Percentiles rank a stretch among this genome's conserved stretches.
phyloP scores from a whole-genome alignment of 208 protist genomes.

The Trypanosoma avium region DNA sequence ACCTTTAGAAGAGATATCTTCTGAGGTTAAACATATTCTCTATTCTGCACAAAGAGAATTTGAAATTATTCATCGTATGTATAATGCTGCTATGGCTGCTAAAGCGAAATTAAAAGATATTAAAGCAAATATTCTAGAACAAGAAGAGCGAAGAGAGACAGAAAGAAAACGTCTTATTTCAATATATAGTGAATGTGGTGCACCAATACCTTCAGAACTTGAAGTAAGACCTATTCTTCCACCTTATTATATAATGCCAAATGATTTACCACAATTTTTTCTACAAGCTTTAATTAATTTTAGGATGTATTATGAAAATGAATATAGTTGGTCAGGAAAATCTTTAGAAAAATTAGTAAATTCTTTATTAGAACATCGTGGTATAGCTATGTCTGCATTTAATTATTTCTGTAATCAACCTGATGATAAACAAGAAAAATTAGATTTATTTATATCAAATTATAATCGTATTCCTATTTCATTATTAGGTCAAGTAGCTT shows the following conservation, averaged over 20 bases:
- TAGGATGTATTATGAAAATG: conserved; percentile 42
- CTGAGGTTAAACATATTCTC: conserved; percentile 35
- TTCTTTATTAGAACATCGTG: conserved; percentile 53
- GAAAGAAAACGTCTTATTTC: conserved; percentile 57
- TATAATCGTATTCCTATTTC: conserved; percentile 50
- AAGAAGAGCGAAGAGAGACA: conserved; percentile 57
- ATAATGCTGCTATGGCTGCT: conserved; percentile 42
- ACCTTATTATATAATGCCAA: conserved; percentile 37
- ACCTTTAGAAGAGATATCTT: conserved; percentile 30
- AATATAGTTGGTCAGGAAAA: conserved; percentile 43
- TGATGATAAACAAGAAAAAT: conserved; percentile 65
- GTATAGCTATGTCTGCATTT: conserved; percentile 34
- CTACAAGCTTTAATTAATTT: conserved; percentile 44
- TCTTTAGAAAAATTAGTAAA: conserved; percentile 30
- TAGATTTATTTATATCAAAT: conserved; percentile 52
- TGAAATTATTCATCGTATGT: conserved; percentile 32
- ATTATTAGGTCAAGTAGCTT: conserved; percentile 39
- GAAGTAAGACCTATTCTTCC: background rate
- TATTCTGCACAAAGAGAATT: conserved; percentile 35
- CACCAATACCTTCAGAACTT: conserved; percentile 60
- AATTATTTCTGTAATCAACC: conserved; percentile 47
- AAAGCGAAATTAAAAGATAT: conserved; percentile 36
- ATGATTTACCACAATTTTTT: conserved; percentile 35
- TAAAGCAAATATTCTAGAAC: conserved; percentile 31
- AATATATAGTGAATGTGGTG: conserved; percentile 74